phyloP scores from a whole-genome alignment of 2,329 filamentous ascomycete species.

The Xylaria polymorpha region DNA sequence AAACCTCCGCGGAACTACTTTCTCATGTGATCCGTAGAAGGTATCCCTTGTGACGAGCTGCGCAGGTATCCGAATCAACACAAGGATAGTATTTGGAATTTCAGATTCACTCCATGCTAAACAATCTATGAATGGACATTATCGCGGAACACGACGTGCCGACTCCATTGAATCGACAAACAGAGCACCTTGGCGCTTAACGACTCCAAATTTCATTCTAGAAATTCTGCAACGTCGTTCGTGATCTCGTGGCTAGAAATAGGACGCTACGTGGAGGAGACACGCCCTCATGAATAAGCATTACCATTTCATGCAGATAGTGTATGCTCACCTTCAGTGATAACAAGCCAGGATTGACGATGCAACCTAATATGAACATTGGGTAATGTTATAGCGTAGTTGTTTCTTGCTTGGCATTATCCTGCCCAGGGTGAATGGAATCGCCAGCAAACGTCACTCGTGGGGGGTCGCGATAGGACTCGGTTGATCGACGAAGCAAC shows the following conservation, averaged over 20 bases:
- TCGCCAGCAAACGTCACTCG: conserved; percentile 21
- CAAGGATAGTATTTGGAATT: conserved; percentile 22
- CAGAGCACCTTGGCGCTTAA: conserved; percentile 5
- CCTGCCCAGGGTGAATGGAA: conserved; percentile 8
- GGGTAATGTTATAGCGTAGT: not conserved
- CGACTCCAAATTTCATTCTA: not conserved
- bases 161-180: conserved; percentile 8
- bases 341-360: not conserved
- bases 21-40: not conserved
- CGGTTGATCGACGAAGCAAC: conserved; percentile 34
- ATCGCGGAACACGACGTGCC: conserved; percentile 5
- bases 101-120: not conserved
- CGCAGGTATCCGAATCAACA: not conserved
- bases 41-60: not conserved
- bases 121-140: not conserved
- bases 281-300: not conserved
- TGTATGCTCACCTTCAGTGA: conserved; percentile 4
- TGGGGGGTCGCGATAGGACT: conserved; percentile 24
- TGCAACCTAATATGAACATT: not conserved
- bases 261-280: not conserved
- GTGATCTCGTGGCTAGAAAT: not conserved
- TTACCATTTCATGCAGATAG: not conserved
- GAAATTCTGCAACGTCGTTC: not conserved
- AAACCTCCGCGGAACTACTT: not conserved
- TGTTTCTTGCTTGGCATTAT: conserved; percentile 20